phyloP scores from a whole-genome alignment of 73 alveolate genomes.

The Effrenium voratum region DNA sequence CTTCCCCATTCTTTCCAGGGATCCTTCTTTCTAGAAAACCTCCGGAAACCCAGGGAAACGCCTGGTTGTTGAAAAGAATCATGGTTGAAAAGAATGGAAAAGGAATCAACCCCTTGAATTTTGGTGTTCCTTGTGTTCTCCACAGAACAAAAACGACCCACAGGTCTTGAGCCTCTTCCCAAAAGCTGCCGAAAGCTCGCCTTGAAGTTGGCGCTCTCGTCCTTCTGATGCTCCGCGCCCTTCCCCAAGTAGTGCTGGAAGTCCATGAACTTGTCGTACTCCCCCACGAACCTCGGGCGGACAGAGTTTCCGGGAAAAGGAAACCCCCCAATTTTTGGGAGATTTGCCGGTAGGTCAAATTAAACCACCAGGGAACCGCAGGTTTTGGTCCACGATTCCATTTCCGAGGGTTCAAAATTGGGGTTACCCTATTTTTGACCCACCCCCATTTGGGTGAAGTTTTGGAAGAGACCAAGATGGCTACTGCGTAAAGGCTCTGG shows the following conservation, averaged over 20 bases:
- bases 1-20: too few species aligned
- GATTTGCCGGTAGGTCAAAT: too few species aligned
- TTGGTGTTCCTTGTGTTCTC: too few species aligned
- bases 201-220: conserved; percentile 52
- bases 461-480: background rate
- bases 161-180: too few species aligned
- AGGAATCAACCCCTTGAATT: too few species aligned
- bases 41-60: too few species aligned
- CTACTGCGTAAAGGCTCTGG: background rate
- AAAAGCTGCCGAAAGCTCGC: background rate
- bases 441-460: background rate
- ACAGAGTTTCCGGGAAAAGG: too few species aligned
- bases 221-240: conserved; percentile 47
- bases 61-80: too few species aligned
- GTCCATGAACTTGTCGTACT: conserved; percentile 84
- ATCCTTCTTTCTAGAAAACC: too few species aligned
- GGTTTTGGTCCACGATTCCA: background rate
- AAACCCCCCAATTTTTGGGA: too few species aligned
- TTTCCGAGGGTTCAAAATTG: background rate
- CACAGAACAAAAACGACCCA: too few species aligned
- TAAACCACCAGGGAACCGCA: background rate
- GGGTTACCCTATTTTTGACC: background rate
- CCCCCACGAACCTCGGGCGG: conserved; percentile 79
- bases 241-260: conserved; percentile 46
- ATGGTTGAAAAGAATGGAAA: too few species aligned